Conservation (phyloP, 1,284 basidiomycete genomes). For the Melampsora larici-populina region DNA sequence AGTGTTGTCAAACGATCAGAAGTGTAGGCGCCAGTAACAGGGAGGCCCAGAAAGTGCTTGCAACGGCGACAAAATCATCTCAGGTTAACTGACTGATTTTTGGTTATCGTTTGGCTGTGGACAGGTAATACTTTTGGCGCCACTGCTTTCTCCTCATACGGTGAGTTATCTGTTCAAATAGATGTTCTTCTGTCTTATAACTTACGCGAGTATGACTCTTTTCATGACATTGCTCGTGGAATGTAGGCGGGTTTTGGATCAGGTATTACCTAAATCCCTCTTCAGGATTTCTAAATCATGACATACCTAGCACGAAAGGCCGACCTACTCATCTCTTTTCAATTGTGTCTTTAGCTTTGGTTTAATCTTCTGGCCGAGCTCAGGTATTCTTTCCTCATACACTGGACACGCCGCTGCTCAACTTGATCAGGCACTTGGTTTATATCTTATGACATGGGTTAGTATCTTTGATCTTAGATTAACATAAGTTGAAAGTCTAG, state of each 20-base stretch:
- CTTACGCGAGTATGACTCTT: not conserved
- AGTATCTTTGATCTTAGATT: not conserved
- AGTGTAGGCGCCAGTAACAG: too few relatives aligned
- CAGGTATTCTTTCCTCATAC: conserved; percentile 59
- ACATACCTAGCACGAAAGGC: too few relatives aligned
- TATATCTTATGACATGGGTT: conserved; percentile 54
- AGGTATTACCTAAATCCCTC: not conserved
- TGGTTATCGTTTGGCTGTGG: not conserved
- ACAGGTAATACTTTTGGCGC: conserved; percentile 57
- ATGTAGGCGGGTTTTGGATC: not conserved
- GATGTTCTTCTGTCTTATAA: too few relatives aligned
- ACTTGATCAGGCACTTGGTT: conserved; percentile 57
- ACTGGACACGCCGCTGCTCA: conserved; percentile 51
- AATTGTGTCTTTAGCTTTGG: conserved; percentile 45
- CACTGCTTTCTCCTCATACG: conserved; percentile 58
- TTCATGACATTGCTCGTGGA: not conserved
- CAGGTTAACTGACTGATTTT: not conserved
- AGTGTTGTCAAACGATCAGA: not conserved
- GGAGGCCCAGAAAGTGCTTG: too few relatives aligned
- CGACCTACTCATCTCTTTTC: not conserved
- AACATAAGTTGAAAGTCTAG: too few relatives aligned
- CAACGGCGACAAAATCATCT: too few relatives aligned
- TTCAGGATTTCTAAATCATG: too few relatives aligned
- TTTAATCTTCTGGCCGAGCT: conserved; percentile 51
- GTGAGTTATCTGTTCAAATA: not conserved